phyloP scores from a whole-genome alignment of 345 rosid genomes.

The Corchorus capsularis region DNA sequence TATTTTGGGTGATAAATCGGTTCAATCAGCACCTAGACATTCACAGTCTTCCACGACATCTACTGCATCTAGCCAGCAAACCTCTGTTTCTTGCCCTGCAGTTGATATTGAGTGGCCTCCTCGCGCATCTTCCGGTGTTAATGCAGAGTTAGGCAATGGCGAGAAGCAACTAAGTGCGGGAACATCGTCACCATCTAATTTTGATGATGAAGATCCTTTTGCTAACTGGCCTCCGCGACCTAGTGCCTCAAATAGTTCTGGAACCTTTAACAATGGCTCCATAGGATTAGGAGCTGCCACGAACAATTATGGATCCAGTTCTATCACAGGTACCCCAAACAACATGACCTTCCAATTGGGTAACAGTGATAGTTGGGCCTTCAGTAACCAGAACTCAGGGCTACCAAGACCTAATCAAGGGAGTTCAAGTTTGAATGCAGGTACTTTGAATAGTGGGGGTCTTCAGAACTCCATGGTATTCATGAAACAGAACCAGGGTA shows the following conservation, averaged over 20 bases:
- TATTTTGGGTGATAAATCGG: conserved; percentile 34
- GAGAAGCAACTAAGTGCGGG: conserved; percentile 46
- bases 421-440: conserved; percentile 33
- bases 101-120: conserved; percentile 97
- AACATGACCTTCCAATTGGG: conserved; percentile 32
- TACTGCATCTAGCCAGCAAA: conserved; percentile 43
- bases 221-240: conserved; percentile 87
- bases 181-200: conserved; percentile 42
- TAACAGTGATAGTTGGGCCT: conserved; percentile 54
- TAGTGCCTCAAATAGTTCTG: conserved; percentile 36
- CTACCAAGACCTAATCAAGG: conserved; percentile 46
- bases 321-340: conserved; percentile 29
- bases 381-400: conserved; percentile 40
- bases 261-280: conserved; percentile 48
- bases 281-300: conserved; percentile 24
- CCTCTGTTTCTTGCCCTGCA: conserved; percentile 59
- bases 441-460: conserved; percentile 34
- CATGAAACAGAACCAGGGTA: conserved; percentile 61
- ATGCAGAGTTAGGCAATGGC: conserved; percentile 32
- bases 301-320: conserved; percentile 32
- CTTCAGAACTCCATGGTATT: conserved; percentile 48
- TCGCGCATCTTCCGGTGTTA: conserved; percentile 40
- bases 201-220: conserved; percentile 87
- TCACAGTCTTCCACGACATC: conserved; percentile 40
- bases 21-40: conserved; percentile 38